Conservation (phyloP, 2,329 filamentous ascomycete species). For the Aspergillus tubingensis region DNA sequence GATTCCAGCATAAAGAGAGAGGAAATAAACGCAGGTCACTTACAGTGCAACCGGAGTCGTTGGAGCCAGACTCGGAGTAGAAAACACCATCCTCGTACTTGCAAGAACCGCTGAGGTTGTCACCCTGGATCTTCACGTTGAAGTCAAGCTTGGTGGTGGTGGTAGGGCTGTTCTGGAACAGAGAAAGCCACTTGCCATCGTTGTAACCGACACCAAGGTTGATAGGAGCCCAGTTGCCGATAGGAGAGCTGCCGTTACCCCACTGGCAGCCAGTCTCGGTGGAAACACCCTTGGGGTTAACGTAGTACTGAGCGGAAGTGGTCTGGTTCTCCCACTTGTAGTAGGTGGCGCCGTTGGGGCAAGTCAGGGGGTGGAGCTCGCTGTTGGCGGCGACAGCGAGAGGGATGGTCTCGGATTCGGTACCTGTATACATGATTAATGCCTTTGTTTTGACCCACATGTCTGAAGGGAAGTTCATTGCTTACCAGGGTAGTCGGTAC, state of each 20-base stretch:
- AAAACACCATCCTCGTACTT: conserved; percentile 67
- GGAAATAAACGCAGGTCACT: conserved; percentile 38
- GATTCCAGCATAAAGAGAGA: not conserved
- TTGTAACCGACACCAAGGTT: conserved; percentile 80
- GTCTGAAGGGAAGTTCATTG: conserved; percentile 30
- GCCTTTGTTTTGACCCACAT: conserved; percentile 1
- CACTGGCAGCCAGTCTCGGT: conserved; percentile 74
- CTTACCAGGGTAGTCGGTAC: conserved; percentile 89
- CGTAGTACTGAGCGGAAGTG: conserved; percentile 94
- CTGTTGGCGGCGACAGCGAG: conserved; percentile 63
- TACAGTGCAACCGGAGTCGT: conserved; percentile 76
- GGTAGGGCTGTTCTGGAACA: conserved; percentile 82
- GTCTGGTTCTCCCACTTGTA: conserved; percentile 73
- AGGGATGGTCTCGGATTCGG: conserved; percentile 83
- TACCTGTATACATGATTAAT: conserved; percentile 46
- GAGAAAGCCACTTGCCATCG: conserved; percentile 74
- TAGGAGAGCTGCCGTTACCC: conserved; percentile 60
- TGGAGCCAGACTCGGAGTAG: conserved; percentile 51
- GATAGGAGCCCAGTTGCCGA: conserved; percentile 83
- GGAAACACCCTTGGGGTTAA: conserved; percentile 76
- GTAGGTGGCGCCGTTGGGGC: conserved; percentile 70
- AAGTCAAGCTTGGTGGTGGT: conserved; percentile 71
- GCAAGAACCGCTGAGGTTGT: conserved; percentile 62
- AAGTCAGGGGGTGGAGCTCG: conserved; percentile 65
- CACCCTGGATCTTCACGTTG: conserved; percentile 74